These are phyloP conservation scores for Candida maris DNA, from an alignment of 805 yeast species.

Conservation along the genomic window DNA sequence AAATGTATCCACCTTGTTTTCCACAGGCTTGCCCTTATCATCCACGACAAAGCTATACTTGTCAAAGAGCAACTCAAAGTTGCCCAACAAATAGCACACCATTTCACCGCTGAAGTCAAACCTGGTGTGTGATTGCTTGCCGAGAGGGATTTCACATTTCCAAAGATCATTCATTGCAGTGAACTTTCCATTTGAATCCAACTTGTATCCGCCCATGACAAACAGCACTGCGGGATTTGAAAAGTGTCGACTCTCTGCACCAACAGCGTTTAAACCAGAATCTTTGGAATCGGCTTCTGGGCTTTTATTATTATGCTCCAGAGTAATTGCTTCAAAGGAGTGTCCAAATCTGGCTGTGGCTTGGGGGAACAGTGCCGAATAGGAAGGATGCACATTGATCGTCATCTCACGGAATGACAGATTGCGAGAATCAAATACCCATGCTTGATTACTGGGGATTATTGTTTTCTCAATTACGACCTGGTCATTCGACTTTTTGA, in stretches of 20 bases:
- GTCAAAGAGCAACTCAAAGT: slow-evolving; percentile 22
- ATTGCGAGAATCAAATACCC: slow-evolving; percentile 52
- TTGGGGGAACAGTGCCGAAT: slow-evolving; percentile 22
- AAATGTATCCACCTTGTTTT: slow-evolving; percentile 3
- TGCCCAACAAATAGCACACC: slow-evolving; percentile 30
- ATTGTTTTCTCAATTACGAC: slow-evolving; percentile 34
- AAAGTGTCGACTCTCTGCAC: slow-evolving; percentile 2
- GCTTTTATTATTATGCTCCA: slow-evolving; percentile 27
- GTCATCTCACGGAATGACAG: slow-evolving; percentile 47
- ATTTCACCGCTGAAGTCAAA: slow-evolving; percentile 28
- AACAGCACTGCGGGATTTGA: slow-evolving; percentile 33
- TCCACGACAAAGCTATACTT: slow-evolving; percentile 18
- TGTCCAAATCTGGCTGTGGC: slow-evolving; percentile 35
- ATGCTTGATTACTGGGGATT: slow-evolving; percentile 45
- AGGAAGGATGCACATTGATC: slow-evolving; percentile 29
- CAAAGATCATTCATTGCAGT: slow-evolving; percentile 33
- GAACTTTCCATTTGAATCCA: slow-evolving; percentile 29
- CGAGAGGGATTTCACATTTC: slow-evolving; percentile 31
- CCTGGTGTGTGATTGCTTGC: slow-evolving; percentile 28
- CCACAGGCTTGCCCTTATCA: slow-evolving; percentile 14
- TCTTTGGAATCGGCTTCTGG: slow-evolving; percentile 4
- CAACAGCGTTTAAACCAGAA: neutral
- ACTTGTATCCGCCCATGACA: slow-evolving; percentile 49
- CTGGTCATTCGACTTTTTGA: slow-evolving; percentile 34
- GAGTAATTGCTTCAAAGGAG: slow-evolving; percentile 18